A percentile compares a stretch with the other conserved stretches of the same genome.
Evolutionary conservation across 73 alveolate species (phyloP).

Genomic region (Stentor roeselii): DNA sequence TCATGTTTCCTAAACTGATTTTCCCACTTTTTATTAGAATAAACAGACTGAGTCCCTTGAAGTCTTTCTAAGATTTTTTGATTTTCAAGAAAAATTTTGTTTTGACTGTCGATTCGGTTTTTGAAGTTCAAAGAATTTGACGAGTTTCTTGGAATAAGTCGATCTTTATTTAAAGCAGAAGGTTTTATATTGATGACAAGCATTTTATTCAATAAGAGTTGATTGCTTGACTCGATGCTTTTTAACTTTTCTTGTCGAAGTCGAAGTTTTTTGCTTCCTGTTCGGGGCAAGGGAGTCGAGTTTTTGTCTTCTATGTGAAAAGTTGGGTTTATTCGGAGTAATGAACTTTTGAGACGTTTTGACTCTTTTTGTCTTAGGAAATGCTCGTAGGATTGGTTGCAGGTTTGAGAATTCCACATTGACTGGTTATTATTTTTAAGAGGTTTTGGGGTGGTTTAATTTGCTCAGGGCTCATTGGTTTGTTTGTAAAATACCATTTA

Average conservation of each 20-base stretch:
- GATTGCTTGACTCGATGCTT: background rate
- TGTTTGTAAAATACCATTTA: too few species aligned
- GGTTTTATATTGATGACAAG: background rate
- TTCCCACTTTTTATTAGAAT: background rate
- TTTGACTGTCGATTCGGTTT: background rate
- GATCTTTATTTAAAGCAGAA: background rate
- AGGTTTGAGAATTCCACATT: background rate
- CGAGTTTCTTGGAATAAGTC: background rate
- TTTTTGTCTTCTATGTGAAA: too few species aligned
- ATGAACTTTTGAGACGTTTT: background rate
- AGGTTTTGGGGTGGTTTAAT: too few species aligned
- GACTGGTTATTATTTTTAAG: too few species aligned
- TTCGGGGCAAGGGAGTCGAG: background rate
- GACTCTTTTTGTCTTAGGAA: background rate
- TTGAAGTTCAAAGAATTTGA: background rate
- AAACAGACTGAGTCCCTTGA: background rate
- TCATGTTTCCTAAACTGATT: background rate
- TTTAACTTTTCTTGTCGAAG: background rate
- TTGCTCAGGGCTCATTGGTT: too few species aligned
- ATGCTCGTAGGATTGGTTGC: background rate
- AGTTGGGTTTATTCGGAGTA: background rate
- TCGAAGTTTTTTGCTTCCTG: background rate
- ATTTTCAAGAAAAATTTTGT: background rate
- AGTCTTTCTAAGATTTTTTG: background rate
- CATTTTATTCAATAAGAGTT: background rate